phyloP scores from a whole-genome alignment of 129 eudicot genomes.

The Deinandra increscens region DNA sequence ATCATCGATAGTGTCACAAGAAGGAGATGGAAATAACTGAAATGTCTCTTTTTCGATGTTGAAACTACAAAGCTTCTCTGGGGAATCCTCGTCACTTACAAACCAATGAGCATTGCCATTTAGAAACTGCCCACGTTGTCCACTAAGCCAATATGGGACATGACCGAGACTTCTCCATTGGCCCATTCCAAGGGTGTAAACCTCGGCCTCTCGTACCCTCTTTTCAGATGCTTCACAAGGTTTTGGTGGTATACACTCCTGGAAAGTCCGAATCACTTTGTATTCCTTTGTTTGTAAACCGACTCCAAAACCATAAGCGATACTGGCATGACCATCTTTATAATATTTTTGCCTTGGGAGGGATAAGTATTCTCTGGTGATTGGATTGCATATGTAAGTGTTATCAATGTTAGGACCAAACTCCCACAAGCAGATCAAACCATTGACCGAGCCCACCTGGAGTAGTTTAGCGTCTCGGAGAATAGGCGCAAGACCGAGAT shows the following conservation, averaged over 20 bases:
- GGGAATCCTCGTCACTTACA: not conserved
- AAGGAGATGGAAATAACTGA: constrained; percentile 28
- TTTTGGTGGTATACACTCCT: not conserved
- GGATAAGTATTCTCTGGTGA: constrained; percentile 34
- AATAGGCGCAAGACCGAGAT: not conserved
- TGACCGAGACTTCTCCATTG: constrained; percentile 39
- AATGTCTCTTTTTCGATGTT: constrained; percentile 36
- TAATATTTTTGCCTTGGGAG: constrained; percentile 16
- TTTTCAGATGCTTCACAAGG: not conserved
- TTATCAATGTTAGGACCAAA: not conserved
- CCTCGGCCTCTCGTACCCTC: constrained; percentile 27
- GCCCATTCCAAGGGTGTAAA: constrained; percentile 50
- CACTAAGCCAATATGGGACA: not conserved
- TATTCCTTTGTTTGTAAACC: constrained; percentile 8
- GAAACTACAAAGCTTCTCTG: constrained; percentile 30
- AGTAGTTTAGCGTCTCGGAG: not conserved
- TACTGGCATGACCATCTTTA: not conserved
- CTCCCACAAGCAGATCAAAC: constrained; percentile 39
- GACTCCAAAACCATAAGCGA: constrained; percentile 32
- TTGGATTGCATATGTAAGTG: constrained; percentile 40
- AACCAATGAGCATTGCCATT: constrained; percentile 39
- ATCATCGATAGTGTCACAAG: not conserved
- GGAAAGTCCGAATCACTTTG: constrained; percentile 35
- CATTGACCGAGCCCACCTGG: constrained; percentile 38
- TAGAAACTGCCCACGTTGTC: not conserved